phyloP scores from a whole-genome alignment of 441 rosid species.

The Kokia cookei region DNA sequence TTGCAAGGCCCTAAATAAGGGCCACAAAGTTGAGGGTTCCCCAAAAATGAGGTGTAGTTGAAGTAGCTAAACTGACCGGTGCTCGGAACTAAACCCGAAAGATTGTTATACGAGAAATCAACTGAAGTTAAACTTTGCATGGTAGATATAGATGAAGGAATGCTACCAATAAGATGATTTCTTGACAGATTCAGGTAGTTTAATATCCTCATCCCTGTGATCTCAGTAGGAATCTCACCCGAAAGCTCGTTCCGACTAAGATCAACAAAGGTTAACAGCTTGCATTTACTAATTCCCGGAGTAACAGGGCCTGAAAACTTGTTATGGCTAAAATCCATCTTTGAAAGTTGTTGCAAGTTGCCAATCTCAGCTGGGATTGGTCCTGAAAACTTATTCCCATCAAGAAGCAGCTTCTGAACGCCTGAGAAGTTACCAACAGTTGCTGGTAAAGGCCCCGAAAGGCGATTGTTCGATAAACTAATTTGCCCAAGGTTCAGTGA shows the following conservation, averaged over 20 bases:
- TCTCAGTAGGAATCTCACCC: constrained; percentile 77
- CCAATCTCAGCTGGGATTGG: constrained; percentile 79
- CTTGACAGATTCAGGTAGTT: constrained; percentile 90
- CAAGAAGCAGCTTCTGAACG: constrained; percentile 86
- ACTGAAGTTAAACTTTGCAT: constrained; percentile 97
- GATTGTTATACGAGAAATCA: constrained; percentile 94
- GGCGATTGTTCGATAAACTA: constrained; percentile 75
- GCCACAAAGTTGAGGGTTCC: constrained; percentile 85
- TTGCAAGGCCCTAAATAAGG: constrained; percentile 87
- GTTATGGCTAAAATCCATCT: constrained; percentile 84
- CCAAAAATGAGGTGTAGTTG: constrained; percentile 88
- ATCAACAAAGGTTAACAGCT: constrained; percentile 78
- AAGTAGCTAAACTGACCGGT: constrained; percentile 94
- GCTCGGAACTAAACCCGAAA: constrained; percentile 89
- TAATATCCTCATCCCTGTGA: constrained; percentile 78
- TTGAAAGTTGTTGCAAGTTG: constrained; percentile 70
- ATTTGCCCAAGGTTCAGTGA: constrained; percentile 74
- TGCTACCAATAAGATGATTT: constrained; percentile 69
- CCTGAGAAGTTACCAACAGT: constrained; percentile 73
- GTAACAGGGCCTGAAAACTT: constrained; percentile 62
- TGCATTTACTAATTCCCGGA: constrained; percentile 81
- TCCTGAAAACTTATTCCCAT: constrained; percentile 81
- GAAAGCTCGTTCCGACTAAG: constrained; percentile 83
- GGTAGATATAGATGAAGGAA: constrained; percentile 70
- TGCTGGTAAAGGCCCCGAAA: constrained; percentile 69